Evolutionary conservation across 495 filamentous ascomycete genomes (phyloP), one percentile per base, ranked within the genome.

Genomic region (Talaromyces trachyspermus): DNA sequence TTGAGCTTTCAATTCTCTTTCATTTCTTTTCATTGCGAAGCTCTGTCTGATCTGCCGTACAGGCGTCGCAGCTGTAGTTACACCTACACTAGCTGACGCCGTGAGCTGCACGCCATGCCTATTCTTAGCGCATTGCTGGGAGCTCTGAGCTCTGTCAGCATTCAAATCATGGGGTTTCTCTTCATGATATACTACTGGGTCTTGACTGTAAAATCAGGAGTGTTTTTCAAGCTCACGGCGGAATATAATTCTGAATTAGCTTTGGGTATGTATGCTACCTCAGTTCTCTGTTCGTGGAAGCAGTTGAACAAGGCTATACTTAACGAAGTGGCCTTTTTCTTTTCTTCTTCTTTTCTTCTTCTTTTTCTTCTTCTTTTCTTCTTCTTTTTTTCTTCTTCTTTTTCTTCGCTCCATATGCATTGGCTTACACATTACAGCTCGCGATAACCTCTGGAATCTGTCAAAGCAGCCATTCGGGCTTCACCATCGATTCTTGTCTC

Each of bases 361-460:
- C n/a, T n/a, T n/a, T n/a, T 2, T 20, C 37, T 6, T 14, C 18
- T 33, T 15, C 7, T 27, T 20, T 19, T 14, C 32, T 22, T 35
- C 12, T 33, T 30, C 20, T 15, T 36, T 5, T 9, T 32, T 23
- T 7, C 40, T 14, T 14, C 32, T 25, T 5, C 10, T 27, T 5
- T 4, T 43, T 46, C 24, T 23, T 25, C 47, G 14, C 14, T 41
- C 11, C 2, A 45, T 18, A 46, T 9, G 7, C n/a, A n/a, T 3
- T 18, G 8, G 12, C n/a, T 32, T 17, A 23, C 22, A 19, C n/a
- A 20, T 38, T 46, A 12, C 44, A 75, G 71, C 70, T 51, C 60
- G 62, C 36, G 55, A 69, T 48, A 58, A 61, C 11, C 55, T 75
- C 45, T 78, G 75, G 75, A 59, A 71, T 51, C 56, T 77, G 0